phyloP scores from a whole-genome alignment of 1,139 yeast species.

The Taphrina sp. region DNA sequence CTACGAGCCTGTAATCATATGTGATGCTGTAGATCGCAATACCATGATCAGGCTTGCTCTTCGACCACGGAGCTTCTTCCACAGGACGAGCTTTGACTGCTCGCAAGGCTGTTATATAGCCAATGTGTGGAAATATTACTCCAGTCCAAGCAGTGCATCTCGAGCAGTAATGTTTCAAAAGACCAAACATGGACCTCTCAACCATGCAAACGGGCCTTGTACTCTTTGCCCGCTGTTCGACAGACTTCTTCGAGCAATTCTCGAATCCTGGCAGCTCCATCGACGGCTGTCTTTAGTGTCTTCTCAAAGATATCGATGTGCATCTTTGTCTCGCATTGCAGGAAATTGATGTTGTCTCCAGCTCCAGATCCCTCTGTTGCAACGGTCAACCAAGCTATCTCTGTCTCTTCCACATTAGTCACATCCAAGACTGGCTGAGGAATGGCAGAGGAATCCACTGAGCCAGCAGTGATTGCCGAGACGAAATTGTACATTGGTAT shows the following conservation, averaged over 20 bases:
- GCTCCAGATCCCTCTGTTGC: conserved; percentile 70
- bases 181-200: too few species aligned
- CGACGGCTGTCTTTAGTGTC: conserved; percentile 77
- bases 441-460: conserved; percentile 46
- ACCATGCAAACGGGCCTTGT: conserved; percentile 22
- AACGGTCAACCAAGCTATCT: conserved; percentile 73
- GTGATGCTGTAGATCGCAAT: too few species aligned
- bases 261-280: conserved; percentile 81
- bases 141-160: background rate
- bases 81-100: too few species aligned
- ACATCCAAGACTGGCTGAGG: conserved; percentile 51
- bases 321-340: conserved; percentile 76
- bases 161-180: background rate
- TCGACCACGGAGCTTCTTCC: too few species aligned
- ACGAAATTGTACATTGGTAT: conserved; percentile 91
- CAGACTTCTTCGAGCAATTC: conserved; percentile 85
- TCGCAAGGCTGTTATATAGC: background rate
- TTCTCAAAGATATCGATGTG: conserved; percentile 78
- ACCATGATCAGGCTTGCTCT: too few species aligned
- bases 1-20: too few species aligned
- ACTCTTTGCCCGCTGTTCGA: conserved; percentile 62
- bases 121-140: background rate
- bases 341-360: conserved; percentile 70
- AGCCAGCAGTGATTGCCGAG: conserved; percentile 74
- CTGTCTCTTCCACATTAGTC: conserved; percentile 76